phyloP scores from a whole-genome alignment of 495 filamentous ascomycete genomes.

The Penicillium canariense region DNA sequence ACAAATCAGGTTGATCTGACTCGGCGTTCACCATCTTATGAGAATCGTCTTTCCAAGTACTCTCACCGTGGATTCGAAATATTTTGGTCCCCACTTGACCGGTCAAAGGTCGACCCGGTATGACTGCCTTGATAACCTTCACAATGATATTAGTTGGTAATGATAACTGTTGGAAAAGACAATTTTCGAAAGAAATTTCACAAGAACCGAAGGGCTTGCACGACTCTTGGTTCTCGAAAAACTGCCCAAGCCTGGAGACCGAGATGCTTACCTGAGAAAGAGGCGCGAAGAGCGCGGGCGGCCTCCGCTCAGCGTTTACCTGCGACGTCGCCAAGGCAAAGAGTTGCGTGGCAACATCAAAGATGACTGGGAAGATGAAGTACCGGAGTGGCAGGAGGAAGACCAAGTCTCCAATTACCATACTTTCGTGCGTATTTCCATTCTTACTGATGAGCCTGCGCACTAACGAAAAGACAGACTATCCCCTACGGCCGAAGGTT shows the following conservation, averaged over 20 bases:
- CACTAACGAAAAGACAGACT: constrained; percentile 34
- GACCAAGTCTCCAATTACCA: constrained; percentile 75
- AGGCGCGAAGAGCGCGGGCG: constrained; percentile 68
- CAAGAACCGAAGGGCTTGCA: constrained; percentile 71
- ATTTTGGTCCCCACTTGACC: constrained; percentile 70
- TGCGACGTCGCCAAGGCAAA: constrained; percentile 17
- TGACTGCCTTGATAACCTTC: background rate
- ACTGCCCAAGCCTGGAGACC: constrained; percentile 60
- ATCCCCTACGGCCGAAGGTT: constrained; percentile 73
- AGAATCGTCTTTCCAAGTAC: constrained; percentile 86
- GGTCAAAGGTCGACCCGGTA: constrained; percentile 67
- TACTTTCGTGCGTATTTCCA: constrained; percentile 50
- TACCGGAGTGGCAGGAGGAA: constrained; percentile 74
- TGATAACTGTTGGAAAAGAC: constrained; percentile 38
- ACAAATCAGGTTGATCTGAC: constrained; percentile 75
- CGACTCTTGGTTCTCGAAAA: constrained; percentile 76
- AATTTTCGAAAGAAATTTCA: constrained; percentile 78
- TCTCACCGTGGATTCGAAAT: constrained; percentile 80
- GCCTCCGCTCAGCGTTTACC: constrained; percentile 35
- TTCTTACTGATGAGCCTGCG: too few species aligned
- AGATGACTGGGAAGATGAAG: constrained; percentile 66
- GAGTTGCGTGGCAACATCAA: constrained; percentile 62
- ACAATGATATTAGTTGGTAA: background rate
- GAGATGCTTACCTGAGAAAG: constrained; percentile 64
- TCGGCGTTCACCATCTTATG: constrained; percentile 77